Percentiles rank a stretch among this genome's conserved stretches.
Evolutionary conservation across 208 protist genomes (phyloP).

Genomic region (Polymyxa betae): DNA sequence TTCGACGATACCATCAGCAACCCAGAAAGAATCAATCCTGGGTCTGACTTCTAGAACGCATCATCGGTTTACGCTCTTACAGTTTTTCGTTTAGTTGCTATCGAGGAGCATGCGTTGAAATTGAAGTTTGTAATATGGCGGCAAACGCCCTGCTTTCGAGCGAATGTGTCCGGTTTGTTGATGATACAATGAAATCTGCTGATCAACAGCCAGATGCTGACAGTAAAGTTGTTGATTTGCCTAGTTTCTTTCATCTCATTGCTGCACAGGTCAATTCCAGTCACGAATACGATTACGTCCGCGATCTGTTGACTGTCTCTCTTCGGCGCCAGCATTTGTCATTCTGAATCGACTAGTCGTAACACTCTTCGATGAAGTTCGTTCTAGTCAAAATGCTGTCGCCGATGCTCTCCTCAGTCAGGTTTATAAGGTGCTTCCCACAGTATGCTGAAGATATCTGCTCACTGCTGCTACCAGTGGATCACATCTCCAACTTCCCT

Average conservation of each 20-base stretch:
- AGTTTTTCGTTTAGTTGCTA: constrained; percentile 44
- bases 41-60: not conserved
- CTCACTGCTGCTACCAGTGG: constrained; percentile 56
- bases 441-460: not conserved
- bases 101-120: constrained; percentile 52
- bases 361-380: constrained; percentile 40
- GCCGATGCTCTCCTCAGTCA: constrained; percentile 55
- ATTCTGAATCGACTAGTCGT: not conserved
- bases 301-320: not conserved
- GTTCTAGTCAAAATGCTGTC: constrained; percentile 15
- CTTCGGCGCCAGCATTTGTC: not conserved
- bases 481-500: constrained; percentile 56
- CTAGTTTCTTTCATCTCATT: not conserved
- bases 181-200: not conserved
- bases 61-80: not conserved
- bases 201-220: not conserved
- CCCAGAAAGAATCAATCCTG: not conserved
- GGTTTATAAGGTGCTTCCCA: constrained; percentile 42
- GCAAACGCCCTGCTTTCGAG: constrained; percentile 55
- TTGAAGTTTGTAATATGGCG: constrained; percentile 55
- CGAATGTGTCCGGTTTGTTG: not conserved
- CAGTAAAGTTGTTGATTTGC: not conserved
- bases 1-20: not conserved
- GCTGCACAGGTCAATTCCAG: not conserved
- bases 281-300: not conserved